Evolutionary conservation across 2,329 filamentous ascomycete genomes (phyloP).

Genomic region (Ophiostoma ulmi): DNA sequence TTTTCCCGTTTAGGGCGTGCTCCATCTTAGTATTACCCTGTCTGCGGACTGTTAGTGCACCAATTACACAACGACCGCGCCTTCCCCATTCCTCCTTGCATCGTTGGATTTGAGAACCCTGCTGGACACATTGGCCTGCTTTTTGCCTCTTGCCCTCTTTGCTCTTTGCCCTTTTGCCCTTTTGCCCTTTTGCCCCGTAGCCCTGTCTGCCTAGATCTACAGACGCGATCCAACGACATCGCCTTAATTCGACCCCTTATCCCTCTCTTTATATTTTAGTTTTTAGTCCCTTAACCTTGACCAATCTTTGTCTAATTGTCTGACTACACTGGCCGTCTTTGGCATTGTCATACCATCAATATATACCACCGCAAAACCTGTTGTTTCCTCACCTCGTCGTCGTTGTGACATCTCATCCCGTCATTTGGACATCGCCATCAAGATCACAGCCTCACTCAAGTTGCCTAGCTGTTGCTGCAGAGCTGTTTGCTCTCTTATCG

Average conservation of each 20-base stretch:
- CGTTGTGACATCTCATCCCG: neutral
- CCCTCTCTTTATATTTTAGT: neutral
- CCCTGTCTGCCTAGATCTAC: neutral
- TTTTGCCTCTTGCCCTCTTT: neutral
- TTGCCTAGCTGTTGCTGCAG: neutral
- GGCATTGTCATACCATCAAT: neutral
- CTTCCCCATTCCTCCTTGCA: neutral
- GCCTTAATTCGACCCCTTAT: neutral
- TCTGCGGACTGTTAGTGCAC: neutral
- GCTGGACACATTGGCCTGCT: slow-evolving; percentile 9
- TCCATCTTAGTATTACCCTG: neutral
- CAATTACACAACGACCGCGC: neutral
- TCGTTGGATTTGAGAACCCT: slow-evolving; percentile 18
- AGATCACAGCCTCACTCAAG: neutral
- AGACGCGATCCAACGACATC: slow-evolving; percentile 3
- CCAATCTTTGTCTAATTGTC: neutral
- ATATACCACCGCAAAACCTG: neutral
- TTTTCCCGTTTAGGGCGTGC: neutral
- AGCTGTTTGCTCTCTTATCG: neutral
- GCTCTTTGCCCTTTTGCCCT: neutral
- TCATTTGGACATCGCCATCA: slow-evolving; percentile 1
- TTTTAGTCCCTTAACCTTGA: neutral
- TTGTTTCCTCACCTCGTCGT: neutral
- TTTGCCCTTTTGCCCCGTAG: neutral
- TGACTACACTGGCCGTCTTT: neutral